phyloP scores from a whole-genome alignment of 2,329 filamentous ascomycete species.

The Drechslerella stenobrocha region DNA sequence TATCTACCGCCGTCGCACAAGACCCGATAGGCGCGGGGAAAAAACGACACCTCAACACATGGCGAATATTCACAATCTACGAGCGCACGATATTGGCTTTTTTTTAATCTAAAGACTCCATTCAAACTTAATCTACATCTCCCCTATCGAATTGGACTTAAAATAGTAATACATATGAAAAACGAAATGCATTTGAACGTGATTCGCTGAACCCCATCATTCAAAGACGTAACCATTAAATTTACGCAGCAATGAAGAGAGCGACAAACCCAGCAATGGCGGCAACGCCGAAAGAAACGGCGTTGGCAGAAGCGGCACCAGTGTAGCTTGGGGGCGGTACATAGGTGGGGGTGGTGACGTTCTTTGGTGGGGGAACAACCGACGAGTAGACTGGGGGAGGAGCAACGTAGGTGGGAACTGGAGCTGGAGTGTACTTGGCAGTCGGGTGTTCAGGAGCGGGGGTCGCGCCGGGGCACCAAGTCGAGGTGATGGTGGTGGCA shows the following conservation, averaged over 20 bases:
- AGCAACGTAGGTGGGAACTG: constrained; percentile 10
- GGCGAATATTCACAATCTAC: not conserved
- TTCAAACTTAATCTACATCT: constrained; percentile 49
- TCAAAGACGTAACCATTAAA: constrained; percentile 47
- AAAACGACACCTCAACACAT: too few relatives aligned
- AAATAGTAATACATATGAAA: constrained; percentile 50
- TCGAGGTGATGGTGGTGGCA: constrained; percentile 43
- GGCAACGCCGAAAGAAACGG: constrained; percentile 46
- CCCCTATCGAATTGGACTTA: constrained; percentile 41
- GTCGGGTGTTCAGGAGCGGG: not conserved
- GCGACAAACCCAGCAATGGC: constrained; percentile 44
- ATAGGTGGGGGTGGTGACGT: constrained; percentile 28
- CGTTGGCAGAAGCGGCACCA: constrained; percentile 44
- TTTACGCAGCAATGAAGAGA: constrained; percentile 49
- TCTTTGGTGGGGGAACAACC: constrained; percentile 14
- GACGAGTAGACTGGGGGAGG: not conserved
- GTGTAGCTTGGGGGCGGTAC: constrained; percentile 47
- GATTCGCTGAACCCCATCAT: constrained; percentile 45
- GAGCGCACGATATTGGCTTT: constrained; percentile 1
- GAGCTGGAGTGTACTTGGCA: constrained; percentile 19
- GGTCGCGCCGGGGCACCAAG: constrained; percentile 30
- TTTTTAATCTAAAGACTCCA: constrained; percentile 40
- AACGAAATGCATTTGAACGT: constrained; percentile 46
- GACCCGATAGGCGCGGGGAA: too few relatives aligned
- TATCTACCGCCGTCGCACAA: too few relatives aligned